A percentile compares a stretch with the other conserved stretches of the same genome.
Conservation (phyloP, 2,329 filamentous ascomycete species). For the Alternaria ethzedia region DNA sequence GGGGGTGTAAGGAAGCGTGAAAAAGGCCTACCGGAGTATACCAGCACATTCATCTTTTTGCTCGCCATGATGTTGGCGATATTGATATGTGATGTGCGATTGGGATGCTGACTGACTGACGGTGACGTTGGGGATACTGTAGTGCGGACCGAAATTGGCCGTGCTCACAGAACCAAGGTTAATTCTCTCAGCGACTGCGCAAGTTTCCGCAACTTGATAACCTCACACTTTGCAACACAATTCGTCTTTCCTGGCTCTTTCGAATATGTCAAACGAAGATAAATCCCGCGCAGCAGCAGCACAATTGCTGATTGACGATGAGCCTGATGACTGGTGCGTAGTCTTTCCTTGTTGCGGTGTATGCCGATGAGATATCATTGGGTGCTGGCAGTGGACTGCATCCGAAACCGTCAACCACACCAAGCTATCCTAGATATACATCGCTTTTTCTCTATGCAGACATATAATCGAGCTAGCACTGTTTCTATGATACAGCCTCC, state of each 20-base stretch:
- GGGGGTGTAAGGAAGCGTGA: neutral
- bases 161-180: conserved; percentile 31
- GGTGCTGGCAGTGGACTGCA: too few species aligned
- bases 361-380: too few species aligned
- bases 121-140: conserved; percentile 25
- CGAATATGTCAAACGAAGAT: conserved; percentile 64
- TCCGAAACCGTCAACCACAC: too few species aligned
- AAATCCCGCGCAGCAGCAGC: conserved; percentile 46
- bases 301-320: conserved; percentile 71
- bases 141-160: conserved; percentile 33
- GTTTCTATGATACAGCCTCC: too few species aligned
- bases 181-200: neutral
- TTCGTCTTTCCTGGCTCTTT: conserved; percentile 7
- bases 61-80: conserved; percentile 60
- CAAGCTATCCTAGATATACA: too few species aligned
- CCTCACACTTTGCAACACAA: conserved; percentile 4
- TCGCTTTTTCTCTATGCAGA: too few species aligned
- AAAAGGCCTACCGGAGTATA: conserved; percentile 76
- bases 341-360: too few species aligned
- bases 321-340: conserved; percentile 93
- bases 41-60: conserved; percentile 84
- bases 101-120: neutral
- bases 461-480: too few species aligned
- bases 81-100: neutral
- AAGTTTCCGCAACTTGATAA: neutral